These are phyloP conservation scores for Debaryomyces nepalensis DNA, from an alignment of 1,139 yeast species.

Conservation along the genomic window DNA sequence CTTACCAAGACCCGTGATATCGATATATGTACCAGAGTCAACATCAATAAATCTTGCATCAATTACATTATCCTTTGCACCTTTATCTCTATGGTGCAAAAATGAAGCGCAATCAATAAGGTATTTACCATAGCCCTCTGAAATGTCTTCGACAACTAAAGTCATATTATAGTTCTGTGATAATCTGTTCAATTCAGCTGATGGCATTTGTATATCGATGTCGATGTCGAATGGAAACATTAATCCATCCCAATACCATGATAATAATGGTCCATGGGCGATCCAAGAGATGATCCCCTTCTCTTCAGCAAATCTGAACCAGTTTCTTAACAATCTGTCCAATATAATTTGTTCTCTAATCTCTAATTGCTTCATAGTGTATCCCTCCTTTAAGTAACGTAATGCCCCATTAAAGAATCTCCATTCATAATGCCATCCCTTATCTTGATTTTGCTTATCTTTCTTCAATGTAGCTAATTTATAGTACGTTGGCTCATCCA, in stretches of 20 bases:
- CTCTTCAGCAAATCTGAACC: conserved; percentile 41
- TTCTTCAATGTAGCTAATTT: conserved; percentile 38
- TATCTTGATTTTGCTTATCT: conserved; percentile 31
- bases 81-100: conserved; percentile 35
- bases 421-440: conserved; percentile 50
- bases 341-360: conserved; percentile 35
- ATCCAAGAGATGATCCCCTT: conserved; percentile 49
- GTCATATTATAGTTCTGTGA: conserved; percentile 43
- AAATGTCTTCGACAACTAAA: conserved; percentile 35
- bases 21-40: conserved; percentile 43
- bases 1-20: conserved; percentile 41
- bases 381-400: conserved; percentile 26
- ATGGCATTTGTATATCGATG: conserved; percentile 44
- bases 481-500: conserved; percentile 36
- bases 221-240: conserved; percentile 44
- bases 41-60: conserved; percentile 46
- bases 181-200: conserved; percentile 35
- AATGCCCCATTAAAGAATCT: conserved; percentile 41
- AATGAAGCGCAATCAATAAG: conserved; percentile 39
- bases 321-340: conserved; percentile 37
- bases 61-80: conserved; percentile 38
- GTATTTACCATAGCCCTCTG: conserved; percentile 39
- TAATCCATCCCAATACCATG: conserved; percentile 46
- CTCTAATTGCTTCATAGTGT: conserved; percentile 31
- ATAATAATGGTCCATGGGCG: conserved; percentile 55